Conservation (phyloP, 768 basidiomycete genomes). For the Lactarius hengduanensis region DNA sequence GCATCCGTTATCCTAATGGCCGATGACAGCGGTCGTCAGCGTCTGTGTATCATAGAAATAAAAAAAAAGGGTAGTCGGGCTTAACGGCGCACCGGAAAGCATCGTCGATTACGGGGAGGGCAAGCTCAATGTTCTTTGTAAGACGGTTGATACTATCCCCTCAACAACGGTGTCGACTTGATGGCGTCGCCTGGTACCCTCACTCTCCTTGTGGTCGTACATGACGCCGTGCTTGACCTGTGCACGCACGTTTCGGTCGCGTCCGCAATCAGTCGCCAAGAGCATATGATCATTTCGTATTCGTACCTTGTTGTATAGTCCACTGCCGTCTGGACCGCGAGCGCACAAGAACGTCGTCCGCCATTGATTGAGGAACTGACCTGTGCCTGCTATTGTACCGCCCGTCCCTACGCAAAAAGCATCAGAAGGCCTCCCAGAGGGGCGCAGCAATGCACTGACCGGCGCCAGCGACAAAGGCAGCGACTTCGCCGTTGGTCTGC, state of each 20-base stretch:
- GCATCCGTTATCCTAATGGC: constrained; percentile 75
- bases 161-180: constrained; percentile 97
- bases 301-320: constrained; percentile 86
- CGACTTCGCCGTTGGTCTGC: constrained; percentile 78
- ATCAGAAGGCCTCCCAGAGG: neutral
- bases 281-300: neutral
- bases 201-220: constrained; percentile 90
- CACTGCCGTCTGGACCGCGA: constrained; percentile 90
- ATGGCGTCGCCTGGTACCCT: constrained; percentile 89
- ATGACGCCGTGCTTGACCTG: constrained; percentile 91
- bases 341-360: constrained; percentile 61
- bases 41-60: constrained; percentile 7
- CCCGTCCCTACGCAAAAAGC: constrained; percentile 63
- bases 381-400: constrained; percentile 89
- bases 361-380: constrained; percentile 71
- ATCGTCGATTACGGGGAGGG: constrained; percentile 81
- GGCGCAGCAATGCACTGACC: constrained; percentile 43
- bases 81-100: constrained; percentile 63
- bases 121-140: constrained; percentile 87
- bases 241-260: neutral
- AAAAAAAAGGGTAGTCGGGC: neutral
- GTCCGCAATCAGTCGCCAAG: neutral
- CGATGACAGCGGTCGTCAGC: constrained; percentile 19
- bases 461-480: constrained; percentile 89
- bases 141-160: constrained; percentile 90